Percentiles rank a stretch among this genome's conserved stretches.
phyloP scores from a whole-genome alignment of 306 rosid species.

The Lathyrus sativus region DNA sequence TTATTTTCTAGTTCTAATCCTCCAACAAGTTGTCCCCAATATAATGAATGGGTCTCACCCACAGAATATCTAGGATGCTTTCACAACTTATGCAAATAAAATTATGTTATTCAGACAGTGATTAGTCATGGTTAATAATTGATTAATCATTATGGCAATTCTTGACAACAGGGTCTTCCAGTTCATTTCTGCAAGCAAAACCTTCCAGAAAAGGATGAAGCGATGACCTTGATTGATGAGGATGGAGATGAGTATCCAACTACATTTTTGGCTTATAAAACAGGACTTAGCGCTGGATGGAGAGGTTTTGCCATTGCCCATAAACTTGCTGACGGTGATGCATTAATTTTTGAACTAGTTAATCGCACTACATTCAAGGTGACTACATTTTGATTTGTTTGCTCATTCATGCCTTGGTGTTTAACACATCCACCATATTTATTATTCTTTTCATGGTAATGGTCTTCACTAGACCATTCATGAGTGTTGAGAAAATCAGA shows the following conservation, averaged over 20 bases:
- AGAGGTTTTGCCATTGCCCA: slow-evolving; percentile 81
- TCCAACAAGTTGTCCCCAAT: too few relatives aligned
- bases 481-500: slow-evolving; percentile 4
- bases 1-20: too few relatives aligned
- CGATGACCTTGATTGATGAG: slow-evolving; percentile 59
- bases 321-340: slow-evolving; percentile 75
- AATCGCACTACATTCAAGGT: slow-evolving; percentile 71
- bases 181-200: slow-evolving; percentile 50
- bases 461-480: slow-evolving; percentile 1
- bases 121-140: too few relatives aligned
- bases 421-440: slow-evolving; percentile 20
- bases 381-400: slow-evolving; percentile 33
- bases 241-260: slow-evolving; percentile 57
- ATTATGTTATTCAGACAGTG: neutral
- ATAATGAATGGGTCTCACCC: too few relatives aligned
- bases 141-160: slow-evolving; percentile 4
- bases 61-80: neutral
- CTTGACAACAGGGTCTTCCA: slow-evolving; percentile 65
- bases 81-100: neutral
- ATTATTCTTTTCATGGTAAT: neutral
- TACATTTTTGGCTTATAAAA: slow-evolving; percentile 56
- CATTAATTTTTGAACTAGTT: slow-evolving; percentile 68
- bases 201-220: slow-evolving; percentile 53
- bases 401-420: slow-evolving; percentile 10
- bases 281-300: slow-evolving; percentile 87